Percentiles rank a stretch among this genome's conserved stretches.
Evolutionary conservation across 164 flowering plant genomes (phyloP).

Genomic region (Piper betle): DNA sequence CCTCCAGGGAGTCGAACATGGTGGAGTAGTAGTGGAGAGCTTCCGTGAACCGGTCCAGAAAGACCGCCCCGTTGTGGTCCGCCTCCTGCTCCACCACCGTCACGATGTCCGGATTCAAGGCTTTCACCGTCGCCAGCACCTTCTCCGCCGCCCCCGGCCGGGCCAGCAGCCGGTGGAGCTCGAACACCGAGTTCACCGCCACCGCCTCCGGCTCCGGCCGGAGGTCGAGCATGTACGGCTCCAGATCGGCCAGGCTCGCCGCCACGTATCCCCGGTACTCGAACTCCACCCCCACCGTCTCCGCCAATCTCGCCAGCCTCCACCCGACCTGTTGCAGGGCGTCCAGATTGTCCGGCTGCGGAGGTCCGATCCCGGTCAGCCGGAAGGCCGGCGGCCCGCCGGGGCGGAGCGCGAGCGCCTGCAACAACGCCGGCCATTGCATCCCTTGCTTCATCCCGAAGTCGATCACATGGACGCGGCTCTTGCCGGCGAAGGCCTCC

Average conservation of each 20-base stretch:
- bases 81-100: constrained; percentile 78
- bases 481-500: constrained; percentile 58
- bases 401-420: constrained; percentile 57
- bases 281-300: constrained; percentile 48
- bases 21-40: constrained; percentile 60
- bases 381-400: constrained; percentile 69
- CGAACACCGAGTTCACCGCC: constrained; percentile 70
- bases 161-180: constrained; percentile 47
- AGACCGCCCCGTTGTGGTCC: constrained; percentile 57
- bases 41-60: constrained; percentile 62
- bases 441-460: constrained; percentile 66
- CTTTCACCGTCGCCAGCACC: constrained; percentile 37
- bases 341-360: constrained; percentile 44
- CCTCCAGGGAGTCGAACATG: constrained; percentile 70
- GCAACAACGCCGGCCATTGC: constrained; percentile 86
- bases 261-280: constrained; percentile 47
- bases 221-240: constrained; percentile 37
- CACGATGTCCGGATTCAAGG: constrained; percentile 45
- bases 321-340: constrained; percentile 50
- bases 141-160: constrained; percentile 52
- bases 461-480: constrained; percentile 65
- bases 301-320: constrained; percentile 53
- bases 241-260: constrained; percentile 43
- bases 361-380: constrained; percentile 71
- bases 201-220: constrained; percentile 39